These are phyloP conservation scores for Achaetomium macrosporum DNA, from an alignment of 2,329 filamentous ascomycete genomes.

Conservation along the genomic window DNA sequence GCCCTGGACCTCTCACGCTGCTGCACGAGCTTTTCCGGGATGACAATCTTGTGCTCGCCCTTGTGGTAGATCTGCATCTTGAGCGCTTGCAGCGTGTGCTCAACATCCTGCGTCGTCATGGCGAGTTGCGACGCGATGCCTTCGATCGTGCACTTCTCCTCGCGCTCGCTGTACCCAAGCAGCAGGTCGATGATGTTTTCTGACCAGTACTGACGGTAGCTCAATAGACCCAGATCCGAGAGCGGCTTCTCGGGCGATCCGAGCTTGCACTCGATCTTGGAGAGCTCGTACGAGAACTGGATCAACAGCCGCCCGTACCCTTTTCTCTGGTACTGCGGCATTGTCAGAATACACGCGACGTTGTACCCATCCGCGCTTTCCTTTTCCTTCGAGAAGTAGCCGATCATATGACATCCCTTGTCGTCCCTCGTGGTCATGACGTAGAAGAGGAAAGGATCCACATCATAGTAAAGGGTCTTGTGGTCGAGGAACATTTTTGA, in stretches of 20 bases:
- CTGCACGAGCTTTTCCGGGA: slow-evolving; percentile 76
- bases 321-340: slow-evolving; percentile 93
- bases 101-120: slow-evolving; percentile 97
- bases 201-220: slow-evolving; percentile 96
- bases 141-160: slow-evolving; percentile 76
- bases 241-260: slow-evolving; percentile 96
- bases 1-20: slow-evolving; percentile 70
- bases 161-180: slow-evolving; percentile 62
- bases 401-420: slow-evolving; percentile 89
- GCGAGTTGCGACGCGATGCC: slow-evolving; percentile 71
- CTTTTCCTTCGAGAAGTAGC: slow-evolving; percentile 99
- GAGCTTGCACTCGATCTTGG: slow-evolving; percentile 88
- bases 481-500: slow-evolving; percentile 97
- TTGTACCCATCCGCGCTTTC: slow-evolving; percentile 97
- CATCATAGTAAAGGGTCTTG: slow-evolving; percentile 98
- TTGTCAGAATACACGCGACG: slow-evolving; percentile 91
- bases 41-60: slow-evolving; percentile 91
- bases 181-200: slow-evolving; percentile 87
- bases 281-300: slow-evolving; percentile 95
- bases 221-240: slow-evolving; percentile 84
- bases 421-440: slow-evolving; percentile 91
- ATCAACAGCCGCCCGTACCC: slow-evolving; percentile 91
- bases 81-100: slow-evolving; percentile 87
- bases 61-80: slow-evolving; percentile 96
- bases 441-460: slow-evolving; percentile 98